Conservation (phyloP, 1,284 basidiomycete genomes). For the Pterulicium gracile region DNA sequence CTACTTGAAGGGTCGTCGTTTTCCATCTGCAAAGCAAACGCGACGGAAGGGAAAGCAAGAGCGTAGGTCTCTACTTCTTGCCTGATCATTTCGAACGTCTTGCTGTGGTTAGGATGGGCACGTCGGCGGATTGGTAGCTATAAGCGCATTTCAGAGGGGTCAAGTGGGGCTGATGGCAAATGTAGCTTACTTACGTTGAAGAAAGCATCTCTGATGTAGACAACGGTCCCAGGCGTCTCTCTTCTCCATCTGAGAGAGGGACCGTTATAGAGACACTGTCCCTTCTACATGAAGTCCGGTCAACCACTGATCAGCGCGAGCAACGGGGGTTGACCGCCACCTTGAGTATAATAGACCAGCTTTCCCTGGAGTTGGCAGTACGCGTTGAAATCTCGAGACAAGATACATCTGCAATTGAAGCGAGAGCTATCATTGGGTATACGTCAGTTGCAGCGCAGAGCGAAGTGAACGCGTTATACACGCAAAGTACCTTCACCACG, state of each 20-base stretch:
- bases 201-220: slow-evolving; percentile 78
- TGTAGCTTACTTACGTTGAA: slow-evolving; percentile 62
- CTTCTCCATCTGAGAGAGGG: slow-evolving; percentile 62
- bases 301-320: slow-evolving; percentile 8
- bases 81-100: slow-evolving; percentile 55
- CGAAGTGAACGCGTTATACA: too few relatives aligned
- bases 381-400: slow-evolving; percentile 75
- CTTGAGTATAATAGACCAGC: slow-evolving; percentile 69
- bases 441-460: too few relatives aligned
- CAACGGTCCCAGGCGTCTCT: slow-evolving; percentile 64
- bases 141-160: slow-evolving; percentile 7
- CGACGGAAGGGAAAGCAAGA: slow-evolving; percentile 57
- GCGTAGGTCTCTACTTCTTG: slow-evolving; percentile 64
- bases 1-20: slow-evolving; percentile 23
- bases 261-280: slow-evolving; percentile 57
- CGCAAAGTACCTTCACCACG: slow-evolving; percentile 77
- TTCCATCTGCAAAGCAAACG: slow-evolving; percentile 59
- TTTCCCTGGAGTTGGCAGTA: slow-evolving; percentile 41
- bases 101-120: slow-evolving; percentile 46
- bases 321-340: too few relatives aligned
- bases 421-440: slow-evolving; percentile 59
- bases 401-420: slow-evolving; percentile 68
- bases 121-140: slow-evolving; percentile 72
- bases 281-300: slow-evolving; percentile 35
- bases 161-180: slow-evolving; percentile 5